Evolutionary conservation across 129 eudicot genomes (phyloP).

Genomic region (Lactuca saligna): DNA sequence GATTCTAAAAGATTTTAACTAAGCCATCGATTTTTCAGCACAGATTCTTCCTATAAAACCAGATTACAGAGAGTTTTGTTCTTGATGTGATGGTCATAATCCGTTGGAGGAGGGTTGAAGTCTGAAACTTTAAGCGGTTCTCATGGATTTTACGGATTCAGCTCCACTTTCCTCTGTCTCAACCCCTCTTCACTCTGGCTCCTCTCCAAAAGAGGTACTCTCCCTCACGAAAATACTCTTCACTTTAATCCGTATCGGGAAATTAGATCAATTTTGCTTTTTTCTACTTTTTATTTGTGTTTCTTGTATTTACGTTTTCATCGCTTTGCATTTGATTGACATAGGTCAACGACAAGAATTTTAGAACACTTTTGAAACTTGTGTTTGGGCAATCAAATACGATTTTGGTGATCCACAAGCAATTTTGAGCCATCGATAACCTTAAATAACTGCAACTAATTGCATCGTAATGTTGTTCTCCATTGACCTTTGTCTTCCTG

Average conservation of each 20-base stretch:
- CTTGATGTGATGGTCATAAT: constrained; percentile 4
- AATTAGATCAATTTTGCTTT: background rate
- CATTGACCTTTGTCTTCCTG: background rate
- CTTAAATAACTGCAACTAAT: too few relatives aligned
- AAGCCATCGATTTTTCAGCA: constrained; percentile 14
- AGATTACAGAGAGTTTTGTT: background rate
- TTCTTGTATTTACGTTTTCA: background rate
- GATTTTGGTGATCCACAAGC: background rate
- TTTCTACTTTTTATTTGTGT: background rate
- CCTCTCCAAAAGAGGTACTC: constrained; percentile 13
- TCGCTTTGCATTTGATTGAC: constrained; percentile 1
- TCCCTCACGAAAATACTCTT: background rate
- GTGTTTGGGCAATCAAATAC: constrained; percentile 1
- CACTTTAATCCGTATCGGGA: constrained; percentile 2
- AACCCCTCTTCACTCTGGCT: background rate
- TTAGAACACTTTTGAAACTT: background rate
- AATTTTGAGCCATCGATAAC: background rate
- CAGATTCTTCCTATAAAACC: constrained; percentile 2
- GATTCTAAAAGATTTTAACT: constrained; percentile 11
- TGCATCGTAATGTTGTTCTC: too few relatives aligned
- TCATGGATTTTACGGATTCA: constrained; percentile 28
- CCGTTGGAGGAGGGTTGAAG: constrained; percentile 1
- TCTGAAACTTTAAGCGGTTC: constrained; percentile 5
- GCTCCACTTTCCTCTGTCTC: constrained; percentile 14
- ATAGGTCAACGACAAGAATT: constrained; percentile 9